Base-by-base conservation (phyloP, 768 basidiomycete genomes). In the Clitopilus hobsonii region DNA sequence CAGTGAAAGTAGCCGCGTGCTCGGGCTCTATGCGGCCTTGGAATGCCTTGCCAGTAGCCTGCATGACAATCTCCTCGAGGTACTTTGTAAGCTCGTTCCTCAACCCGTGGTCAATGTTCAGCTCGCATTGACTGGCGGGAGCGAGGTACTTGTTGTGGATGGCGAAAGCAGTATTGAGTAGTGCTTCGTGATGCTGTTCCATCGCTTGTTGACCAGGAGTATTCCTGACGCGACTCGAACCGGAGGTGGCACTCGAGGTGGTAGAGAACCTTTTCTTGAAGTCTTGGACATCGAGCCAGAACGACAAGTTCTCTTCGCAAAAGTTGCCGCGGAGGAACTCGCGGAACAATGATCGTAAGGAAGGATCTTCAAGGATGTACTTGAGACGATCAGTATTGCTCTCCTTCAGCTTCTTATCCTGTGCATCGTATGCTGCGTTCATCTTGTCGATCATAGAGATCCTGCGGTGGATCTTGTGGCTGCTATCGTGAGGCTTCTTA, bases 31-130 rank as follows among this genome's bases (percentile, higher is more conserved):
- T 82, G 27, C 84, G 86, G 10, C 89, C 91, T 59, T 85, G 83
- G 73, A 91, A 89, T 0, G 81, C 67, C 69, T 89, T 91, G 38
- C 90, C 90, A 2, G 87, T 85, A 61, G 88, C 61, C 60, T 73
- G 86, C 49, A 85, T 86, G 60, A 95, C 89, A 24, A 94, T 89
- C 52, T 97, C 92, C 69, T 88, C 89, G 57, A 99, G 80, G 68
- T 98, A 98, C 61, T 86, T 89, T 56, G 92, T 89, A 52, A 99
- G 79, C 71, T 98, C 97, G 61, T 93, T 94, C 58, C 97, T 87
- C 32, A 99, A 77, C 32, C 89, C 91, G 68, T 99, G 97, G 67
- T 99, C 97, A 61, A 99, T 99, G 72, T 99, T 99, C 58, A 99
- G 82, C 72, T 98, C 97, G 72, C 89, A 92, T 56, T 88, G 90